Evolutionary conservation across 2,329 filamentous ascomycete species (phyloP), one percentile per base, ranked within the genome.

Genomic region (Ceratocystis ficicola): DNA sequence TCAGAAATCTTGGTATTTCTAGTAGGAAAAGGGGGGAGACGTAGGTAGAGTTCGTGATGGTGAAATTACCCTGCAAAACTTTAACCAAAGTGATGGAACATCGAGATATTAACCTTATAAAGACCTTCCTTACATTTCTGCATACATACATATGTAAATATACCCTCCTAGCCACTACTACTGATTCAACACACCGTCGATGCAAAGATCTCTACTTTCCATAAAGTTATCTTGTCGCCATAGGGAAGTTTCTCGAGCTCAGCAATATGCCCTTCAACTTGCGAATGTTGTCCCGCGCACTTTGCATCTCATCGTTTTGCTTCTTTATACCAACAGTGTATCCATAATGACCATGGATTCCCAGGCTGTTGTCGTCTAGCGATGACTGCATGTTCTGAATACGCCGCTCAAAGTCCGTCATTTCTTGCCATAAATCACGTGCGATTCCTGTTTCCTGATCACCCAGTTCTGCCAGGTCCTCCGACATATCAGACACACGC

Each of bases 251-350:
- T 71, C 87, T 83, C 3, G 89, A 83, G 71, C 85, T 90, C 66
- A 95, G 74, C 70, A 94, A 77, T 10, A 90, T 83, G 1, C 89
- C 89, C 77, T 95, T 95, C 52, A 94, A 83, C 66, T 87, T 82
- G 69, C 89, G 78, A 63, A 95, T 92, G 68, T 87, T 88, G 69
- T 84, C 84, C 76, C 88, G 89, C 22, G 89, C 79, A 72, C 83
- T 84, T 69, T 84, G 84, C 70, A 90, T 85, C 75, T 89, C 87
- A 74, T 93, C 88, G 68, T 64, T 85, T 81, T 36, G 28, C 15
- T 61, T 52, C 44, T 50, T 48, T 52, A 59, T 36, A 8, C 62
- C 50, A 46, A 63, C 50, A 12, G 65, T 52, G 62, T 66, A 66
- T 6, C 65, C 61, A 30, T 64, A 66, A 28, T 61, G 61, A 1